These are phyloP conservation scores for Adansonia rubrostipa DNA, from an alignment of 441 rosid genomes.

Conservation along the genomic window DNA sequence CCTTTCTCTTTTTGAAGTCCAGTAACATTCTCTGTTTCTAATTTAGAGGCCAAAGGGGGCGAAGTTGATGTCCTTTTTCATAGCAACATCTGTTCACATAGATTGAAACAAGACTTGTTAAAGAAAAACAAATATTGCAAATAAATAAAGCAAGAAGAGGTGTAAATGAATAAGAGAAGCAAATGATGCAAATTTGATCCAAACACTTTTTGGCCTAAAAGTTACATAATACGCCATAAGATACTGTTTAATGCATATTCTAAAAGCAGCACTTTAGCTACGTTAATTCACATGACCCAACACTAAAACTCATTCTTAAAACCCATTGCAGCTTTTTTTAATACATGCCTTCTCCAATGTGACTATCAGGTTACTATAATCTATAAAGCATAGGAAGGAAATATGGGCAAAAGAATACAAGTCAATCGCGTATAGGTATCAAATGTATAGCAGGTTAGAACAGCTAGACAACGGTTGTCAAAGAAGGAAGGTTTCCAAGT, in stretches of 20 bases:
- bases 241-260: not conserved
- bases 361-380: not conserved
- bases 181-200: not conserved
- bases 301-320: not conserved
- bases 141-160: not conserved
- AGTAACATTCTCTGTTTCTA: constrained; percentile 28
- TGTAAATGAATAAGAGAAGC: not conserved
- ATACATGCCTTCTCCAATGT: not conserved
- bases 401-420: not conserved
- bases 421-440: not conserved
- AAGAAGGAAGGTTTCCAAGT: not conserved
- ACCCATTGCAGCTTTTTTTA: not conserved
- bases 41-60: constrained; percentile 30
- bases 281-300: not conserved
- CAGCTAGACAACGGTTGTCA: not conserved
- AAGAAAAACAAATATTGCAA: not conserved
- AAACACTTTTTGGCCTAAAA: not conserved
- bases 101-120: constrained; percentile 1
- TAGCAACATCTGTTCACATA: constrained; percentile 39
- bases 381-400: not conserved
- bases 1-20: constrained; percentile 31
- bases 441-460: not conserved
- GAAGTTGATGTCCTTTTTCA: constrained; percentile 29
- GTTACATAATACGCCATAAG: not conserved
- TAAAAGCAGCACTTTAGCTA: not conserved